phyloP scores from a whole-genome alignment of 2,329 filamentous ascomycete genomes.

The Septoria linicola region DNA sequence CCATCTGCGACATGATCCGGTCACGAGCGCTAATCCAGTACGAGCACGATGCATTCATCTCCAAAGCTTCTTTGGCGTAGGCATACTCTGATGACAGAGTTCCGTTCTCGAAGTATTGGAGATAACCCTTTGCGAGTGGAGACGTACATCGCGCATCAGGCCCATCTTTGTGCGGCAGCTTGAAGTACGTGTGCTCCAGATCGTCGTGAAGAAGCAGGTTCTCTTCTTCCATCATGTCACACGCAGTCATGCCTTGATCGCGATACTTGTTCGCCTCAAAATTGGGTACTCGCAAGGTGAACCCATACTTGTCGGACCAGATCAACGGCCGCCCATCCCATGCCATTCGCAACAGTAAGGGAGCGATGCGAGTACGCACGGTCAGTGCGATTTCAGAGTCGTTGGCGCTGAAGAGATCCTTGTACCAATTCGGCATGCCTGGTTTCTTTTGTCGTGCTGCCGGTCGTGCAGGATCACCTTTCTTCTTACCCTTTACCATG shows the following conservation, averaged over 20 bases:
- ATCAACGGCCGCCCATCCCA: conserved; percentile 89
- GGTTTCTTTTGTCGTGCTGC: conserved; percentile 86
- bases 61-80: conserved; percentile 89
- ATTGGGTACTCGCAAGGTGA: conserved; percentile 78
- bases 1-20: conserved; percentile 91
- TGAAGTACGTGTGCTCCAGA: conserved; percentile 70
- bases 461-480: conserved; percentile 73
- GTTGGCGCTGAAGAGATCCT: conserved; percentile 74
- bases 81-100: conserved; percentile 81
- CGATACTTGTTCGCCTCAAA: conserved; percentile 64
- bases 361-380: conserved; percentile 83
- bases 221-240: conserved; percentile 74
- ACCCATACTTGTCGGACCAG: conserved; percentile 91
- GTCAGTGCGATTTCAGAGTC: conserved; percentile 71
- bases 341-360: conserved; percentile 74
- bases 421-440: conserved; percentile 95
- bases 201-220: conserved; percentile 67
- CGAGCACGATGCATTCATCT: conserved; percentile 98
- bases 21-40: conserved; percentile 98
- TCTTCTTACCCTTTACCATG: conserved; percentile 90
- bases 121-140: conserved; percentile 87
- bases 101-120: conserved; percentile 87
- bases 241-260: conserved; percentile 68
- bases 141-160: conserved; percentile 79
- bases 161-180: conserved; percentile 94